These are phyloP conservation scores for Citrullus mucosospermus DNA, from an alignment of 306 rosid species.

Conservation along the genomic window DNA sequence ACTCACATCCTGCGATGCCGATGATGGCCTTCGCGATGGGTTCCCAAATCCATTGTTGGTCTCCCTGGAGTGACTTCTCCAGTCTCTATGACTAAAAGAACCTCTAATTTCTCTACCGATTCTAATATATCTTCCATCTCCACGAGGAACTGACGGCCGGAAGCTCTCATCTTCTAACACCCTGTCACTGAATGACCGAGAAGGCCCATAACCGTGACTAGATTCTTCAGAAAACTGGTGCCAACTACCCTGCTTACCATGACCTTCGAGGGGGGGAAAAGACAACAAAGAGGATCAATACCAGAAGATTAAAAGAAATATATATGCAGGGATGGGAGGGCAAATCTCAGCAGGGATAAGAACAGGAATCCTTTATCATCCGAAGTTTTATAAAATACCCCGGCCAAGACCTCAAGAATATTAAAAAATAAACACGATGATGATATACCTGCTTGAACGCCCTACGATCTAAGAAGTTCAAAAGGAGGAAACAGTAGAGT, in stretches of 20 bases:
- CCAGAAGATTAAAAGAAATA: slow-evolving; percentile 17
- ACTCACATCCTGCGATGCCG: slow-evolving; percentile 30
- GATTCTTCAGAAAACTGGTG: slow-evolving; percentile 70
- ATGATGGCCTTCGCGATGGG: slow-evolving; percentile 33
- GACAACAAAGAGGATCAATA: slow-evolving; percentile 29
- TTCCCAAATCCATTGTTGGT: not conserved
- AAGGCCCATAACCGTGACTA: slow-evolving; percentile 56
- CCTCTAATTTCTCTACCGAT: slow-evolving; percentile 59
- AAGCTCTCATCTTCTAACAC: slow-evolving; percentile 52
- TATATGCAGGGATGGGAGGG: not conserved
- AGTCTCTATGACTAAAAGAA: slow-evolving; percentile 45
- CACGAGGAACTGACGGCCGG: slow-evolving; percentile 43
- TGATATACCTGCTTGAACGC: not conserved
- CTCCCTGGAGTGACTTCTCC: slow-evolving; percentile 13
- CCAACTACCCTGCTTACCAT: slow-evolving; percentile 94
- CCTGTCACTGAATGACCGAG: slow-evolving; percentile 59
- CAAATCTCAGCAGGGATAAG: not conserved
- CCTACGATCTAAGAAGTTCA: not conserved
- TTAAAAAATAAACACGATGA: not conserved
- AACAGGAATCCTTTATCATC: not conserved
- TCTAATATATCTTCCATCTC: slow-evolving; percentile 68
- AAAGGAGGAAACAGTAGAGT: not conserved
- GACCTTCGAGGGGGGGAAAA: slow-evolving; percentile 54
- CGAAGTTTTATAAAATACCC: not conserved
- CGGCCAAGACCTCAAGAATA: not conserved